Evolutionary conservation across 2,329 filamentous ascomycete genomes (phyloP).

Genomic region (Claviceps digitariae): DNA sequence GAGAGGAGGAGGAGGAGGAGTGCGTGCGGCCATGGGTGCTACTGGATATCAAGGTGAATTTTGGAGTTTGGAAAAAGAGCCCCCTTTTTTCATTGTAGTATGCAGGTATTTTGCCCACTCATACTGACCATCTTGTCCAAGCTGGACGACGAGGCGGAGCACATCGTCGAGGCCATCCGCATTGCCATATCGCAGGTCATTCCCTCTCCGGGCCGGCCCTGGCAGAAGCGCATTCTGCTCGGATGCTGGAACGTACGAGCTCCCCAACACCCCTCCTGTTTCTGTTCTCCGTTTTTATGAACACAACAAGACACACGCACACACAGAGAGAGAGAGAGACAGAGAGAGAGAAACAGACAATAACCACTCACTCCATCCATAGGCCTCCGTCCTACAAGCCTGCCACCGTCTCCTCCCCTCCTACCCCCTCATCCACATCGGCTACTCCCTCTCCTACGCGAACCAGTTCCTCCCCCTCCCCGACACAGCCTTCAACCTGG

Average conservation of each 20-base stretch:
- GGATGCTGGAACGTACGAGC: constrained; percentile 63
- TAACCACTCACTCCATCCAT: too few species aligned
- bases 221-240: constrained; percentile 61
- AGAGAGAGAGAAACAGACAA: too few species aligned
- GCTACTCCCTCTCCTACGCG: constrained; percentile 53
- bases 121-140: constrained; percentile 15
- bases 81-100: too few species aligned
- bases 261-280: too few species aligned
- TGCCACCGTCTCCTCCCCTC: constrained; percentile 47
- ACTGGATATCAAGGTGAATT: constrained; percentile 61
- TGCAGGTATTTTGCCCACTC: too few species aligned
- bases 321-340: too few species aligned
- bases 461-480: constrained; percentile 52
- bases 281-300: too few species aligned
- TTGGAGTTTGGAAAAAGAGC: too few species aligned
- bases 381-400: constrained; percentile 55
- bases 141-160: constrained; percentile 55
- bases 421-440: constrained; percentile 55
- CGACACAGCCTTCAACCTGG: constrained; percentile 65
- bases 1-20: constrained; percentile 25
- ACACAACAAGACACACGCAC: too few species aligned
- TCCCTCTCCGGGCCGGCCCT: constrained; percentile 35
- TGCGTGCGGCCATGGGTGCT: constrained; percentile 62
- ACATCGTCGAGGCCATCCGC: constrained; percentile 57
- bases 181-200: constrained; percentile 42